phyloP scores from a whole-genome alignment of 2,329 filamentous ascomycete genomes.

The Helotiales sp. region DNA sequence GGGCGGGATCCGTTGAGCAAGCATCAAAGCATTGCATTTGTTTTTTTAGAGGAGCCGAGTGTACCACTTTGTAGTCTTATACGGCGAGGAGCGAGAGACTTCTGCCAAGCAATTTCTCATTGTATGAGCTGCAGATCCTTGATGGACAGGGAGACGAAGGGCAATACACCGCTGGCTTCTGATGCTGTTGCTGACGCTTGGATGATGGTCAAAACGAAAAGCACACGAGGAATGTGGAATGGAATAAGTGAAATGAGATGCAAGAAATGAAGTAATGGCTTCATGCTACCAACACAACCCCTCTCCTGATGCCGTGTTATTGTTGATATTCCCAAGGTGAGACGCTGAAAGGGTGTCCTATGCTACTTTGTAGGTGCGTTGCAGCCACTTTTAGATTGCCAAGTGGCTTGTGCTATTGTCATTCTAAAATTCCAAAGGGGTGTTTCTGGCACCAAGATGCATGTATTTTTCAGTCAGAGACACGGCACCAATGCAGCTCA shows the following conservation, averaged over 20 bases:
- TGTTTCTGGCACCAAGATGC: too few relatives aligned
- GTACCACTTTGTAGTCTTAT: neutral
- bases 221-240: slow-evolving; percentile 19
- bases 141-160: neutral
- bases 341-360: neutral
- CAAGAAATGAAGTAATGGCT: slow-evolving; percentile 27
- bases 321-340: neutral
- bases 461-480: too few relatives aligned
- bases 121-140: neutral
- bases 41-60: slow-evolving; percentile 22
- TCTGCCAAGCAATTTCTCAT: neutral
- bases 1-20: neutral
- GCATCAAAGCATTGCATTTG: slow-evolving; percentile 11
- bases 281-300: slow-evolving; percentile 9
- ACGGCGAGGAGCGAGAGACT: neutral
- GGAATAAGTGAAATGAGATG: slow-evolving; percentile 15
- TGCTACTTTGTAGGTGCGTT: too few relatives aligned
- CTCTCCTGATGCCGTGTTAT: neutral
- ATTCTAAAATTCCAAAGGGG: too few relatives aligned
- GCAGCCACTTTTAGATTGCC: neutral
- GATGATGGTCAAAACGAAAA: slow-evolving; percentile 4
- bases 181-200: neutral
- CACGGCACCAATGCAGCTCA: too few relatives aligned
- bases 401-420: neutral
- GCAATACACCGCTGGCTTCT: neutral